Evolutionary conservation across 257 asterid genomes (phyloP).

Genomic region (Solanum sitiens): DNA sequence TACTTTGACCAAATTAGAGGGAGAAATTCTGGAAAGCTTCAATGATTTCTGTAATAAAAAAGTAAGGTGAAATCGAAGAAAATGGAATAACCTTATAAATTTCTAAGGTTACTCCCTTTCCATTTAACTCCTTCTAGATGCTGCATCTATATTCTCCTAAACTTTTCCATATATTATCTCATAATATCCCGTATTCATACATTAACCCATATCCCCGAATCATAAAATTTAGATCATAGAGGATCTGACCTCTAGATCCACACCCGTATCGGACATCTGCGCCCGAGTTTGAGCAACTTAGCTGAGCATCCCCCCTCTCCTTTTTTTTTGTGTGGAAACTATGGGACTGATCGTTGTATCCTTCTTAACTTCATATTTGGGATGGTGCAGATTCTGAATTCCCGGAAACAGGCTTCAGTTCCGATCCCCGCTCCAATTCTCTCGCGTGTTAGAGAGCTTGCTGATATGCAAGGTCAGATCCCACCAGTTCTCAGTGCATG

Average conservation of each 20-base stretch:
- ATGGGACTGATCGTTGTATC: background rate
- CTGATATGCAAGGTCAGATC: slow-evolving; percentile 53
- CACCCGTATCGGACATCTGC: background rate
- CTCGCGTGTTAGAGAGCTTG: slow-evolving; percentile 75
- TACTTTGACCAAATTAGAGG: background rate
- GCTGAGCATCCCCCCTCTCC: too few species aligned
- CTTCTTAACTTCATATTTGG: background rate
- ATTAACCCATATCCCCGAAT: background rate
- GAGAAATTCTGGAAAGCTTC: background rate
- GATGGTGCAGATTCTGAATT: slow-evolving; percentile 34
- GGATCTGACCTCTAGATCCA: background rate
- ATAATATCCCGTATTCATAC: background rate
- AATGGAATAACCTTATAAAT: background rate
- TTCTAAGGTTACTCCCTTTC: background rate
- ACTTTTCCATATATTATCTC: background rate
- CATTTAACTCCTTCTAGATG: background rate
- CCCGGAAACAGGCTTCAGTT: slow-evolving; percentile 61
- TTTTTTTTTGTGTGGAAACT: background rate
- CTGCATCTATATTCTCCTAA: background rate
- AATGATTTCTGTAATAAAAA: background rate
- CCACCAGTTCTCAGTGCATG: slow-evolving; percentile 31
- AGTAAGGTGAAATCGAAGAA: background rate
- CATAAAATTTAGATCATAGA: background rate
- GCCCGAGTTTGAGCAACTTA: too few species aligned
- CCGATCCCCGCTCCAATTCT: slow-evolving; percentile 76